Evolutionary conservation across 371 early-diverging fungal genomes (phyloP), one percentile per base, ranked within the genome.

Genomic region (Quaeritorhiza haematococci): DNA sequence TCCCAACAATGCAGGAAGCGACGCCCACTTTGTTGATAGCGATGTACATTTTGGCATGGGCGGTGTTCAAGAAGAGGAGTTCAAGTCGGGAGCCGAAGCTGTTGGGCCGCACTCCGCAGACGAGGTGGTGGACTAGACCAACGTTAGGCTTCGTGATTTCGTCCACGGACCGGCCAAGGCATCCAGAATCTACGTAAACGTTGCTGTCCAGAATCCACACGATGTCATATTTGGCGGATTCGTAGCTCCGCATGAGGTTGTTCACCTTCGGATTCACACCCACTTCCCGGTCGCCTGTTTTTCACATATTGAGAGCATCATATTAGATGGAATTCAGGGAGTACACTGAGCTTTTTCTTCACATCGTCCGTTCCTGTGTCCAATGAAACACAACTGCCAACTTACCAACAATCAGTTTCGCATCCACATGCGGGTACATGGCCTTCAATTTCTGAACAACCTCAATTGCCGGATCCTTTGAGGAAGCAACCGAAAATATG

Each of bases 211-310:
- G 76, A 44, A 95, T 85, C 98, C 98, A 97, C 15, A 97, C 64
- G 56, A 94, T 84, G 61, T 94, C 92, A 69, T 92, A 78, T 59
- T 87, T 84, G 3, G 92, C 88, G 2, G 71, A 63, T 35, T 82
- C 73, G 65, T 91, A 95, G 1, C 90, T 86, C 55, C 82, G 75
- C 10, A 92, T 64, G 80, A 97, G 80, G 73, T 97, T 97, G 78
- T 92, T 92, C 65, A 97, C 83, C 67, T 97, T 97, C 8, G 98
- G 98, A 66, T 97, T 97, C 46, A 86, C 84, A 33, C 89, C 91
- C 0, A 86, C 79, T 15, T 69, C 63, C 38, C 60, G 64, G 48
- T 86, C 87, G 29, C 87, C 92, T 88, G 59, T 17, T 8, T 29
- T 8, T 47, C 15, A 21, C 10, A 47, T 38, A 13, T 38, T 19